Conservation (phyloP, 163 green algal species). For the Scenedesmus sp. region DNA sequence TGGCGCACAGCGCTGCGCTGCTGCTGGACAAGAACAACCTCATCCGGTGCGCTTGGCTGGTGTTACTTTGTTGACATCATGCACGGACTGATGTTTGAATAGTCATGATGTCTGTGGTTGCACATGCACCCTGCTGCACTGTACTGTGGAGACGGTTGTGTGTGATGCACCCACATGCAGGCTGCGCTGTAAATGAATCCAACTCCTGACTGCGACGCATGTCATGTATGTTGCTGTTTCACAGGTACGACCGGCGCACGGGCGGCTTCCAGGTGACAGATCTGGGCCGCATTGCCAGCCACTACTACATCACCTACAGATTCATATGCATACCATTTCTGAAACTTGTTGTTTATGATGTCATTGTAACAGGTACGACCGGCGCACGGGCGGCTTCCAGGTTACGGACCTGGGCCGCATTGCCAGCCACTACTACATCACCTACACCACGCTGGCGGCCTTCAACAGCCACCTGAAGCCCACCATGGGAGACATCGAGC, state of each 20-base stretch:
- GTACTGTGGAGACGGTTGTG: too few species aligned
- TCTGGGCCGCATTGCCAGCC: conserved; percentile 95
- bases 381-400: conserved; percentile 75
- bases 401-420: conserved; percentile 97
- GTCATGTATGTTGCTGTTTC: not conserved
- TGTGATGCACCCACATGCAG: too few species aligned
- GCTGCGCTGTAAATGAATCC: too few species aligned
- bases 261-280: conserved; percentile 89
- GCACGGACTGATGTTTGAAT: not conserved
- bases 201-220: too few species aligned
- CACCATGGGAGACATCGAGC: conserved; percentile 98
- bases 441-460: conserved; percentile 91
- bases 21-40: conserved; percentile 92
- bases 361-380: conserved; percentile 56
- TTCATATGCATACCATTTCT: conserved; percentile 58
- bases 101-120: not conserved
- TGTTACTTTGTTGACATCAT: not conserved
- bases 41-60: conserved; percentile 66
- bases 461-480: conserved; percentile 97
- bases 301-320: conserved; percentile 97
- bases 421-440: conserved; percentile 98
- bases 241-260: conserved; percentile 66
- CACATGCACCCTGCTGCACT: not conserved
- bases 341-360: not conserved
- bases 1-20: conserved; percentile 89